Evolutionary conservation across 2,329 filamentous ascomycete genomes (phyloP).

Genomic region (Aspergillus phoenicis): DNA sequence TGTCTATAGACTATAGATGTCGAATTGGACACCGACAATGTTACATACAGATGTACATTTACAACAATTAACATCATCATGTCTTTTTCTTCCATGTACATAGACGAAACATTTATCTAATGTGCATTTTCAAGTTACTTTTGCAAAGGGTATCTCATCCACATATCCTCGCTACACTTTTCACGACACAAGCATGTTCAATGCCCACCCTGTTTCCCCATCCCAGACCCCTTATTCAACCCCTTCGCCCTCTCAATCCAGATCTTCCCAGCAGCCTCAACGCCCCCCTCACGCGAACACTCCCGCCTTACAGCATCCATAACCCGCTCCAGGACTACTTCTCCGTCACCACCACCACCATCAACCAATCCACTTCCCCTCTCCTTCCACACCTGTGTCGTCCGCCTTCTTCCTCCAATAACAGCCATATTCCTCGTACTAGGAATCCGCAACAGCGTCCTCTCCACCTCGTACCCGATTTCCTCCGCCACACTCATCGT

Average conservation of each 20-base stretch:
- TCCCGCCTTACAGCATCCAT: slow-evolving; percentile 63
- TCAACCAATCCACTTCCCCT: slow-evolving; percentile 36
- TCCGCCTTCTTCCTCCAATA: slow-evolving; percentile 61
- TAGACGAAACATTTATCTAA: background rate
- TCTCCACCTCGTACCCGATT: slow-evolving; percentile 76
- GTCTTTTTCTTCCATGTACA: background rate
- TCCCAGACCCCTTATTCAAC: slow-evolving; percentile 50
- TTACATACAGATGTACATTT: background rate
- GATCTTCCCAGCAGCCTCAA: slow-evolving; percentile 47
- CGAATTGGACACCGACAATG: background rate
- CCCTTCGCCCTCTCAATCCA: slow-evolving; percentile 57
- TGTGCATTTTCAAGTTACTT: too few relatives aligned
- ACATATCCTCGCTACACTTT: background rate
- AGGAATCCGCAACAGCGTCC: slow-evolving; percentile 85
- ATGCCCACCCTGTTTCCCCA: slow-evolving; percentile 33
- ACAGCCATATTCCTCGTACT: slow-evolving; percentile 86
- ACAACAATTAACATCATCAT: background rate
- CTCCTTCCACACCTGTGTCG: slow-evolving; percentile 28
- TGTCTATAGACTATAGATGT: background rate
- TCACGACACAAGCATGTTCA: background rate
- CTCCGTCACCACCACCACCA: background rate
- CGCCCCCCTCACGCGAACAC: slow-evolving; percentile 46
- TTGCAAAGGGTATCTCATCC: background rate
- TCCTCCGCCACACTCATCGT: slow-evolving; percentile 69
- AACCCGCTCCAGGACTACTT: slow-evolving; percentile 62